Base-by-base conservation (phyloP, 331 rosid species). In the Spiraea crenata region DNA sequence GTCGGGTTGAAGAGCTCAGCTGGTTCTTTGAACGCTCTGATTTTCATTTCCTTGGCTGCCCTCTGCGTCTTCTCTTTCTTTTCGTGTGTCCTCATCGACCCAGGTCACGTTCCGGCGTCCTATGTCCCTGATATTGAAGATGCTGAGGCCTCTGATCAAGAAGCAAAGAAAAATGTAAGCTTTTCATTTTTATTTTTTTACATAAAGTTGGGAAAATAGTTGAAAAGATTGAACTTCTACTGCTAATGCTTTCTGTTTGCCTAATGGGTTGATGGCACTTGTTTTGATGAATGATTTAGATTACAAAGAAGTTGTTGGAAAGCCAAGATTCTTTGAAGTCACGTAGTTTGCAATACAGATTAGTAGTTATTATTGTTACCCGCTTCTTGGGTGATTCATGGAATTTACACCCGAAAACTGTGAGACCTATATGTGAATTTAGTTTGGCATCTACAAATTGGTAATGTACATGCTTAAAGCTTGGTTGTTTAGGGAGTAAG, bases 121-220 rank as follows among this genome's bases (percentile, higher is more conserved):
- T 88, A 86, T 71, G 73, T 76, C 60, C 98, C 98, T n/a, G 98
- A 92, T 79, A 79, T 88, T 76, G 98, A 88, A 82, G 77, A 77
- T 55, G 61, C 19, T 49, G 50, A 57, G n/a, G 42, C 49, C 38
- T 44, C 84, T 9, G 81, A 81, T 80, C 81, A 77, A 48, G 83
- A 69, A 70, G 38, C 67, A 51, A 47, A 79, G 67, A 78, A 77
- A 78, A 79, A 81, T 82, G 98, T 89, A 77, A 82, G 90, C 71
- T 74, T 37, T 47, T 48, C n/a, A n/a, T n/a, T n/a, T 25, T 25
- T 25, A 0, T 25, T 25, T 25, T 25, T 25, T 25, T 25, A 25
- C 31, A 25, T 25, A 25, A 2, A 25, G 31, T 25, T 25, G 2
- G 31, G 31, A 25, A 25, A 25, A 25, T 25, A 25, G 31, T 25